These are phyloP conservation scores for Tetrapisispora iriomotensis DNA, from an alignment of 805 yeast genomes.

Conservation along the genomic window DNA sequence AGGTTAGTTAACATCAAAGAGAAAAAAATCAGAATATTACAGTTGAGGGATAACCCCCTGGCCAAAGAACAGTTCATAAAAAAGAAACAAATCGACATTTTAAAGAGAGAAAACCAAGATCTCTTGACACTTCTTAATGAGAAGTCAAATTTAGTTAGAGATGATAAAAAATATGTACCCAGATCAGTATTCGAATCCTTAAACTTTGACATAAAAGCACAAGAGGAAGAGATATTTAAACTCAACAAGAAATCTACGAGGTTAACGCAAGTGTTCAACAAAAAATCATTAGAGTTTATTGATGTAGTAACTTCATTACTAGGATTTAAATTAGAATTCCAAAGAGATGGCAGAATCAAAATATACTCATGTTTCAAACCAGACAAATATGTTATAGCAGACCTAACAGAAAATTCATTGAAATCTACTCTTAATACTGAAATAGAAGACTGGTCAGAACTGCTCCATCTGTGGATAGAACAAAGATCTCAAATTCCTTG, in stretches of 20 bases:
- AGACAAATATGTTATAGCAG: conserved; percentile 42
- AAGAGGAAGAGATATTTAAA: conserved; percentile 40
- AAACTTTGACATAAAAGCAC: conserved; percentile 40
- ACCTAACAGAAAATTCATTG: conserved; percentile 43
- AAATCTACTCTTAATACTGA: conserved; percentile 35
- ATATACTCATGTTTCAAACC: conserved; percentile 39
- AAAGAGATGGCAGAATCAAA: conserved; percentile 46
- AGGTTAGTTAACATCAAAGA: conserved; percentile 29
- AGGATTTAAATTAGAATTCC: conserved; percentile 66
- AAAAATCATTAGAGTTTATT: conserved; percentile 62
- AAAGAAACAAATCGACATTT: conserved; percentile 38
- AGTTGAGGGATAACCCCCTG: conserved; percentile 59
- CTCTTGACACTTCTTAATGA: conserved; percentile 31
- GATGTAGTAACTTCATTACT: conserved; percentile 56
- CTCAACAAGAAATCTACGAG: conserved; percentile 44
- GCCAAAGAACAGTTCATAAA: conserved; percentile 52
- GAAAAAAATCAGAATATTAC: conserved; percentile 42
- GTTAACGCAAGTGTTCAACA: conserved; percentile 45
- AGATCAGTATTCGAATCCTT: conserved; percentile 53
- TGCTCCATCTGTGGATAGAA: conserved; percentile 56
- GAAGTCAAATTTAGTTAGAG: no score
- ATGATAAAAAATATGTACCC: conserved; percentile 35
- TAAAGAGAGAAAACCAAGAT: conserved; percentile 51
- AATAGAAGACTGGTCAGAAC: conserved; percentile 35
- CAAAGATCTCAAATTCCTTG: conserved; percentile 67